Evolutionary conservation across 495 filamentous ascomycete species (phyloP).

Genomic region (Tuber umbilicatum): DNA sequence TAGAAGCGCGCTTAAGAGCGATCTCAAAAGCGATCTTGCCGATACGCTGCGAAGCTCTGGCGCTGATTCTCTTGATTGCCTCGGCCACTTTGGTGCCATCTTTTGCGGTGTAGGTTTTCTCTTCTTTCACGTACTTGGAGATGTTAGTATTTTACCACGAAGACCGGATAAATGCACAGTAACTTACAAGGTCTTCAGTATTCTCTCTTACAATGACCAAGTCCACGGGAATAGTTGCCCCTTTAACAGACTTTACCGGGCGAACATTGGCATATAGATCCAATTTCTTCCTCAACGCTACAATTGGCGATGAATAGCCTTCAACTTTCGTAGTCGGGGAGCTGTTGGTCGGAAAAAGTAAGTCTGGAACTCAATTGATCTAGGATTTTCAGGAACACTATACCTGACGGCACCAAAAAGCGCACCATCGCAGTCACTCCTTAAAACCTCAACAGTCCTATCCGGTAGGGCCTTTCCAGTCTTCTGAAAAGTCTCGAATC

Average conservation of each 20-base stretch:
- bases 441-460: constrained; percentile 75
- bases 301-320: constrained; percentile 95
- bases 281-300: constrained; percentile 89
- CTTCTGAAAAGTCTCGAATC: constrained; percentile 84
- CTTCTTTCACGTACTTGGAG: constrained; percentile 85
- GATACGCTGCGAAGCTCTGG: constrained; percentile 73
- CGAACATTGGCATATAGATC: constrained; percentile 96
- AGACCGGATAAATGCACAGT: not conserved
- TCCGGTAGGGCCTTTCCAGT: constrained; percentile 83
- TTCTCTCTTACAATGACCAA: constrained; percentile 98
- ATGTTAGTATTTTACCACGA: not conserved
- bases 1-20: constrained; percentile 74
- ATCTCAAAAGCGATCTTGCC: constrained; percentile 91
- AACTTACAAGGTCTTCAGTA: constrained; percentile 70
- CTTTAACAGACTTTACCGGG: constrained; percentile 76
- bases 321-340: constrained; percentile 81
- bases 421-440: constrained; percentile 87
- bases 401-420: constrained; percentile 87
- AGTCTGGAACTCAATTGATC: not conserved
- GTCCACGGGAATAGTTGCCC: constrained; percentile 65
- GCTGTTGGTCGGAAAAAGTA: constrained; percentile 20
- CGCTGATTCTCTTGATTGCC: constrained; percentile 93
- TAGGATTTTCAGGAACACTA: constrained; percentile 37
- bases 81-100: constrained; percentile 73
- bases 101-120: constrained; percentile 66